Conservation (phyloP, 352 stramenopile species). For the Hyaloperonospora brassicae region DNA sequence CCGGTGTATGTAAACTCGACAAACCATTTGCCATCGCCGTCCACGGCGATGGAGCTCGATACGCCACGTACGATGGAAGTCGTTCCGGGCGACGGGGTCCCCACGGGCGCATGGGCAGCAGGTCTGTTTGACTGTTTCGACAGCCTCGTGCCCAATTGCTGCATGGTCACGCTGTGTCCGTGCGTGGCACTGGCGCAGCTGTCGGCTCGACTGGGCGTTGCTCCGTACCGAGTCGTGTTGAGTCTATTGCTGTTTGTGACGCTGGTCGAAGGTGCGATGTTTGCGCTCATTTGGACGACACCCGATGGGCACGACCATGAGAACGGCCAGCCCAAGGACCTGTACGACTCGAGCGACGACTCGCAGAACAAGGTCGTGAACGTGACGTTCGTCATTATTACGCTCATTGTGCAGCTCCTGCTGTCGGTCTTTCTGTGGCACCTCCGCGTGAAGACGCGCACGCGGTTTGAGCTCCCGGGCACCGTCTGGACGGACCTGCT, state of each 20-base stretch:
- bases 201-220: slow-evolving; percentile 25
- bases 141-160: slow-evolving; percentile 40
- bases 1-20: no score
- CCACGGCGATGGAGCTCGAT: no score
- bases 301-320: no score
- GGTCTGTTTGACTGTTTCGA: slow-evolving; percentile 31
- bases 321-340: no score
- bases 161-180: slow-evolving; percentile 36
- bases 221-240: slow-evolving; percentile 22
- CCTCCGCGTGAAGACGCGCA: slow-evolving; percentile 12
- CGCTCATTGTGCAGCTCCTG: no score
- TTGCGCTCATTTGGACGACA: slow-evolving; percentile 22
- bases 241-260: slow-evolving; percentile 22
- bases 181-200: slow-evolving; percentile 38
- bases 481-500: slow-evolving; percentile 21
- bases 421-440: slow-evolving; percentile 12
- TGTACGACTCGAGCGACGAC: no score
- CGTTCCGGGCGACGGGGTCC: no score
- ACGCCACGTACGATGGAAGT: no score
- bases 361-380: no score
- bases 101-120: slow-evolving; percentile 16
- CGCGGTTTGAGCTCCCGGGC: slow-evolving; percentile 25
- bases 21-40: no score
- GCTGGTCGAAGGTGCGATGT: slow-evolving; percentile 18
- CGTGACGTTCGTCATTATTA: no score